These are phyloP conservation scores for Dalechampia spathulata DNA, from an alignment of 441 rosid genomes.

Conservation along the genomic window DNA sequence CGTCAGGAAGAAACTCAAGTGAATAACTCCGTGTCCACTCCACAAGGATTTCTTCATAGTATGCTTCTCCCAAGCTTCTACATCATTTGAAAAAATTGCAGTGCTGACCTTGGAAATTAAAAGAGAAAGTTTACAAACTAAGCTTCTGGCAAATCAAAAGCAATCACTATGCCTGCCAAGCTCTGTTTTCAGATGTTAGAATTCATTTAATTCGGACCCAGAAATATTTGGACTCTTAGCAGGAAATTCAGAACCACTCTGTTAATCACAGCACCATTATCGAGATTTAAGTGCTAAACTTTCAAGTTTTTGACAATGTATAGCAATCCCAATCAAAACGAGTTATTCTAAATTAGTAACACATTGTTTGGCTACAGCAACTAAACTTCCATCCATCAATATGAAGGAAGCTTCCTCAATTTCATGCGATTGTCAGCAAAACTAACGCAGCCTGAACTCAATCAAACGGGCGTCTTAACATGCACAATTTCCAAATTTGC, in stretches of 20 bases:
- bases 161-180: no score
- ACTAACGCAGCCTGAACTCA: conserved; percentile 41
- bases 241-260: conserved; percentile 31
- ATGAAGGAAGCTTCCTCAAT: conserved; percentile 66
- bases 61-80: no score
- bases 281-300: conserved; percentile 48
- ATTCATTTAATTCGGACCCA: no score
- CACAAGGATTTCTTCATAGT: no score
- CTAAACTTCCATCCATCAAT: conserved; percentile 66
- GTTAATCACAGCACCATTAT: conserved; percentile 43
- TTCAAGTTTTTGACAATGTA: conserved; percentile 52
- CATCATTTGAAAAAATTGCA: no score
- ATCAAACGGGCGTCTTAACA: conserved; percentile 54
- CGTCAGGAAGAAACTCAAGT: no score
- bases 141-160: no score
- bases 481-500: conserved; percentile 47
- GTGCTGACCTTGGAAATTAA: no score
- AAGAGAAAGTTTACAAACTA: no score
- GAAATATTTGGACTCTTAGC: no score
- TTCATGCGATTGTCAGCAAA: conserved; percentile 50
- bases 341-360: conserved; percentile 50
- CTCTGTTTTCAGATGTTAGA: no score
- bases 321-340: conserved; percentile 56
- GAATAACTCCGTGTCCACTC: no score
- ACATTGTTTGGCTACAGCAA: conserved; percentile 45